phyloP scores from a whole-genome alignment of 2,329 filamentous ascomycete species.

The Septoria petroselini region DNA sequence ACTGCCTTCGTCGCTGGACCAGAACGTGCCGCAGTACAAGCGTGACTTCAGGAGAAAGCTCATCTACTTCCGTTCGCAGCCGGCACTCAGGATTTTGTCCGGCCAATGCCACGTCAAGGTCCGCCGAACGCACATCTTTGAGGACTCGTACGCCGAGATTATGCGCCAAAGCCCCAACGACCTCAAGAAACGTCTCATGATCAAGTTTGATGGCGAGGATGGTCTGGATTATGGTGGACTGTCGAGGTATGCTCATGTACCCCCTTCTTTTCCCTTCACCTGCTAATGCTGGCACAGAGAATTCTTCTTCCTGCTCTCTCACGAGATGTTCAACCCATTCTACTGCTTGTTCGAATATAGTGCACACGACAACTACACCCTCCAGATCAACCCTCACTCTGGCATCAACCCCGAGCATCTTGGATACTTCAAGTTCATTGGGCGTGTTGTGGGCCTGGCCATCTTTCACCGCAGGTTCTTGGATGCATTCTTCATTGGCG shows the following conservation, averaged over 20 bases:
- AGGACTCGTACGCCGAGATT: conserved; percentile 98
- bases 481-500: conserved; percentile 98
- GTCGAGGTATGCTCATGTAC: conserved; percentile 57
- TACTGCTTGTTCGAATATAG: conserved; percentile 99
- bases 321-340: conserved; percentile 99
- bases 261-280: not conserved
- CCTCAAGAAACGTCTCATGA: conserved; percentile 97
- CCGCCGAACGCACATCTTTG: conserved; percentile 92
- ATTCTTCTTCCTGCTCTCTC: conserved; percentile 98
- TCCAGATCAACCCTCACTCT: conserved; percentile 98
- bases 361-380: conserved; percentile 98
- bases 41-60: conserved; percentile 96
- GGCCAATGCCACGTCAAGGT: conserved; percentile 99
- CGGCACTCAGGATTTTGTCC: conserved; percentile 88
- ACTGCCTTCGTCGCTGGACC: conserved; percentile 89
- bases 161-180: conserved; percentile 94
- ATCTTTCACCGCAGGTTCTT: conserved; percentile 98
- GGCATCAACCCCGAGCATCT: conserved; percentile 99
- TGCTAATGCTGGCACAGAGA: conserved; percentile 58
- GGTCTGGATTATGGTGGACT: conserved; percentile 96
- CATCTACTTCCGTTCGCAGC: conserved; percentile 98
- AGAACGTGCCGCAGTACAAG: conserved; percentile 99
- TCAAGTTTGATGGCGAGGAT: conserved; percentile 98
- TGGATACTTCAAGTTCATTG: conserved; percentile 99
- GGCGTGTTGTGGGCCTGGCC: conserved; percentile 89